Evolutionary conservation across 2,329 filamentous ascomycete species (phyloP).

Genomic region (Fusarium camptoceras): DNA sequence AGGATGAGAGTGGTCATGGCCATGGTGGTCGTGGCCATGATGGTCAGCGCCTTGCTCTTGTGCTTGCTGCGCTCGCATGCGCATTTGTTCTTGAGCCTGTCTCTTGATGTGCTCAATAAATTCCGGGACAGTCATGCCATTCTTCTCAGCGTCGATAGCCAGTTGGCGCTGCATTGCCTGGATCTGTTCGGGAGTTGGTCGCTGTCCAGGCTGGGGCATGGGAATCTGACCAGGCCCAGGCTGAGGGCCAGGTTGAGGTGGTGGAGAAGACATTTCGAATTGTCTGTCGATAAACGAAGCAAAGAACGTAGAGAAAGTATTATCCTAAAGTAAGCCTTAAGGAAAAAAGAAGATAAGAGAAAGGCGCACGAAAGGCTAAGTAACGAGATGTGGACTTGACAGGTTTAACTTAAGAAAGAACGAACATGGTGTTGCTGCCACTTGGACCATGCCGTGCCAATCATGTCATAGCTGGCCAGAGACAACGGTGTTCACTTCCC

Average conservation of each 20-base stretch:
- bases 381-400: slow-evolving; percentile 23
- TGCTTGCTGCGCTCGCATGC: slow-evolving; percentile 58
- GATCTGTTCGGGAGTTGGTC: slow-evolving; percentile 86
- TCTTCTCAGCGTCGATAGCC: slow-evolving; percentile 82
- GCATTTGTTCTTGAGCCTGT: slow-evolving; percentile 64
- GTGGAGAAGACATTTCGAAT: slow-evolving; percentile 48
- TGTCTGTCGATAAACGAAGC: slow-evolving; percentile 6
- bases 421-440: slow-evolving; percentile 36
- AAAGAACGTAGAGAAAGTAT: slow-evolving; percentile 29
- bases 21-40: slow-evolving; percentile 43
- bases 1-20: slow-evolving; percentile 43
- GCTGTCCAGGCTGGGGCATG: slow-evolving; percentile 56
- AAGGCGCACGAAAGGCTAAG: slow-evolving; percentile 28
- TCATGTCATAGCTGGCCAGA: slow-evolving; percentile 44
- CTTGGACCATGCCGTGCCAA: slow-evolving; percentile 43
- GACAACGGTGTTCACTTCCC: slow-evolving; percentile 55
- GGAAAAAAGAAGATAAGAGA: slow-evolving; percentile 7
- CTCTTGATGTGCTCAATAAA: slow-evolving; percentile 79
- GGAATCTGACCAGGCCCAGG: slow-evolving; percentile 47
- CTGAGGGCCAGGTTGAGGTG: slow-evolving; percentile 46
- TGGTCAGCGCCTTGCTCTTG: slow-evolving; percentile 55
- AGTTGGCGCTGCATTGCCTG: slow-evolving; percentile 85
- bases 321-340: slow-evolving; percentile 24
- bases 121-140: slow-evolving; percentile 85
- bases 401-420: slow-evolving; percentile 32